phyloP scores from a whole-genome alignment of 306 rosid species.

The Purshia tridentata region DNA sequence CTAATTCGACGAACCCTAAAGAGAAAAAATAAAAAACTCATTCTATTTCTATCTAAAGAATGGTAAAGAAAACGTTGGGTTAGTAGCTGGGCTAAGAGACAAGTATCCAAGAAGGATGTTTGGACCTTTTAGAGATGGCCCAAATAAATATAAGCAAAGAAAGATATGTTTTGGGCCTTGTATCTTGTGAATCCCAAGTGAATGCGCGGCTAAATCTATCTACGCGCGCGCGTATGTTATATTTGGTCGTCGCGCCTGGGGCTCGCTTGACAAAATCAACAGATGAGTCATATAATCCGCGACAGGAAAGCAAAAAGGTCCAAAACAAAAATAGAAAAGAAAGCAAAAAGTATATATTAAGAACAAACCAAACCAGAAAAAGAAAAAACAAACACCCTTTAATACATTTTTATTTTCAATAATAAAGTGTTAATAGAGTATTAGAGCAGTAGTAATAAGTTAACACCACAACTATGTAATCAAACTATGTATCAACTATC shows the following conservation, averaged over 20 bases:
- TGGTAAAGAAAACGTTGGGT: too few species aligned
- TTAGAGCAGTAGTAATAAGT: neutral
- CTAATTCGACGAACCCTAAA: too few species aligned
- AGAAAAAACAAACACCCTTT: neutral
- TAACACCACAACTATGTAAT: neutral
- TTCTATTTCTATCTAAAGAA: too few species aligned
- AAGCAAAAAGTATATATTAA: neutral
- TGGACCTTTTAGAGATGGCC: neutral
- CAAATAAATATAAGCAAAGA: neutral
- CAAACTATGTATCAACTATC: neutral
- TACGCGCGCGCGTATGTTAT: neutral
- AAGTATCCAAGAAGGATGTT: too few species aligned
- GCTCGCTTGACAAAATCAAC: slow-evolving; percentile 12
- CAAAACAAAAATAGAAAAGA: slow-evolving; percentile 4
- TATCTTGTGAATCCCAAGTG: too few species aligned
- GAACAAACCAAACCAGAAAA: slow-evolving; percentile 6
- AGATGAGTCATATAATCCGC: slow-evolving; percentile 7
- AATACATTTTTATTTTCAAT: neutral
- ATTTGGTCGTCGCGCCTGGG: neutral
- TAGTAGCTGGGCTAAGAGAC: too few species aligned
- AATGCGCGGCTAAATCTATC: neutral
- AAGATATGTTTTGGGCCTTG: too few species aligned
- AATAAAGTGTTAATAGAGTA: too few species aligned
- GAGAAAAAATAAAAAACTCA: too few species aligned
- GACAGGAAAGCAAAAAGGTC: slow-evolving; percentile 26